Base-by-base conservation (phyloP, 345 rosid genomes). In the Populus deltoides region DNA sequence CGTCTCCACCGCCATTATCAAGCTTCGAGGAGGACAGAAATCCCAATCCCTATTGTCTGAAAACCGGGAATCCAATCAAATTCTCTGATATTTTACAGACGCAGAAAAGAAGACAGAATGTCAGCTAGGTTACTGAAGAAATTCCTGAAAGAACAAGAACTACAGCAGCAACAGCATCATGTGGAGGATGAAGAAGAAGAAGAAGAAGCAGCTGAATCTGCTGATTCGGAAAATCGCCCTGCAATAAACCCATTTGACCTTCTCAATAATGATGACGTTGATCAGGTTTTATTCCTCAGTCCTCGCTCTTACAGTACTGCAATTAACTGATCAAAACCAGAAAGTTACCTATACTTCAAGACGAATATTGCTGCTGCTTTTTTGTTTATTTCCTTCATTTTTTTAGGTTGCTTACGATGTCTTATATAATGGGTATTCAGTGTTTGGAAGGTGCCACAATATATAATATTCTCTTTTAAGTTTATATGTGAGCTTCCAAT, bases 41-140 rank as follows among this genome's bases (percentile, higher is more conserved):
- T 59, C 65, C 29, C 65, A 24, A 59, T 59, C 65, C 65, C 27
- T 59, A 10, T 59, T 24, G 65, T 59, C 29, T 4, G 63, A n/a
- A 59, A 59, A 4, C 5, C 16, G 4, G 65, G 65, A 59, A 24
- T 59, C 29, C 65, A 59, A n/a, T 59, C 65, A 59, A 24, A 59
- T n/a, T 59, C 29, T 59, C 29, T 57, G 13, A n/a, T 24, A 24
- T 59, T 59, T 59, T 59, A 3, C 15, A n/a, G 65, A 59, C 8
- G 29, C 65, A 59, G 24, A 59, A 59, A 59, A 24, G 27, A n/a
- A 18, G n/a, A 39, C 41, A 69, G 22, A 70, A 94, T 92, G 98
- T 94, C 97, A 68, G 91, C 81, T 76, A 87, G 98, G 78, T 83
- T 89, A 77, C 77, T 94, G 84, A 91, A 90, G 91, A 92, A 89